Conservation (phyloP, 2,329 filamentous ascomycete species). For the Fusarium pseudonygamai region DNA sequence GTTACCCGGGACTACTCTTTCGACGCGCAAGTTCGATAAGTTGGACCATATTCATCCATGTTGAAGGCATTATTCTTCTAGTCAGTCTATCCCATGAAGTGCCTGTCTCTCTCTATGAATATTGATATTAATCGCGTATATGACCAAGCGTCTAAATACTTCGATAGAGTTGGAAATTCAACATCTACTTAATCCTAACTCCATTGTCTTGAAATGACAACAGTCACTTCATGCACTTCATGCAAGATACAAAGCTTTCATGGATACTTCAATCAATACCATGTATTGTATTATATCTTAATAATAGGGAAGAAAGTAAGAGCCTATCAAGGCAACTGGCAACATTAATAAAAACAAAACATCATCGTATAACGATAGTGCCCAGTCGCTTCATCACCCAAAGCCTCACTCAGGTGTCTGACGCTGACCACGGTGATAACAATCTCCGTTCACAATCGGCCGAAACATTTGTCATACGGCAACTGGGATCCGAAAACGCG, state of each 20-base stretch:
- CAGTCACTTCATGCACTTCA: too few species aligned
- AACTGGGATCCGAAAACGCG: conserved; percentile 11
- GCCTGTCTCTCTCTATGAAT: background rate
- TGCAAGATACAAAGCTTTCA: background rate
- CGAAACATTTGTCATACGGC: conserved; percentile 19
- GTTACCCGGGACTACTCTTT: background rate
- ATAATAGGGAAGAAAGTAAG: background rate
- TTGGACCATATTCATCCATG: background rate
- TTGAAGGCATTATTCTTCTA: background rate
- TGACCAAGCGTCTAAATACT: background rate
- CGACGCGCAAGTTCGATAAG: background rate
- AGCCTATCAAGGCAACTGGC: background rate
- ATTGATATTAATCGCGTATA: too few species aligned
- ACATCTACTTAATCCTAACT: background rate
- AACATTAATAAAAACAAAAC: background rate
- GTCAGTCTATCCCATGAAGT: background rate
- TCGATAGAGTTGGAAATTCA: background rate
- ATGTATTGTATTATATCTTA: background rate
- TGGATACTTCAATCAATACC: background rate
- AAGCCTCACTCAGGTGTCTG: background rate
- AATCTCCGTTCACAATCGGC: background rate
- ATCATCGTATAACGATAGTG: background rate
- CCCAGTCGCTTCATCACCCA: background rate
- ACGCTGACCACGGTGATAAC: background rate
- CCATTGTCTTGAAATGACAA: too few species aligned